These are phyloP conservation scores for Alternaria incomplexa DNA, from an alignment of 2,329 filamentous ascomycete genomes.

Conservation along the genomic window DNA sequence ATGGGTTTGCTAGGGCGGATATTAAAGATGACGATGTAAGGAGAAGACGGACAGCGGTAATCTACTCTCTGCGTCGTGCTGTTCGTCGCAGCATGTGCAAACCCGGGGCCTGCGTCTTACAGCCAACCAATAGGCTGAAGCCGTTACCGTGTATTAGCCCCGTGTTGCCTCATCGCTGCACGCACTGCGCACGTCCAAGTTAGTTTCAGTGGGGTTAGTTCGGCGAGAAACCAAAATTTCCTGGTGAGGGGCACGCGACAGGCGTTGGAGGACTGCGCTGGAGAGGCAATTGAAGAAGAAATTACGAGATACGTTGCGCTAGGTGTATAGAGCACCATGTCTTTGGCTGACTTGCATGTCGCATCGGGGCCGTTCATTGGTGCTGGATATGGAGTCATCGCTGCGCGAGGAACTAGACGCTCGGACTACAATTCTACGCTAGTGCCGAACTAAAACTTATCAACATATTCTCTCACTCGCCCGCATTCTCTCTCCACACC, in stretches of 20 bases:
- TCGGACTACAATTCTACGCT: slow-evolving; percentile 26
- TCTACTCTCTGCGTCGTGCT: slow-evolving; percentile 32
- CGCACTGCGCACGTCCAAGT: slow-evolving; percentile 28
- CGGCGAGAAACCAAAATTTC: slow-evolving; percentile 23
- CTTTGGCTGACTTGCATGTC: slow-evolving; percentile 12
- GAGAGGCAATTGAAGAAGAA: not conserved
- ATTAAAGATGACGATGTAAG: slow-evolving; percentile 29
- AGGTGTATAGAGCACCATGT: not conserved
- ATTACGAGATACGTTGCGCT: slow-evolving; percentile 3
- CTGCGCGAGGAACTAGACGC: slow-evolving; percentile 19
- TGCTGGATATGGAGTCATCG: slow-evolving; percentile 30
- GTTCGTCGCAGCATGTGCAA: slow-evolving; percentile 31
- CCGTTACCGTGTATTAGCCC: slow-evolving; percentile 28
- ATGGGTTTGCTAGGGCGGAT: slow-evolving; percentile 13
- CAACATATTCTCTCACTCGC: slow-evolving; percentile 30
- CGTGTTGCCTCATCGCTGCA: slow-evolving; percentile 39
- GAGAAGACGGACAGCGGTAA: slow-evolving; percentile 16
- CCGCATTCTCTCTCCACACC: slow-evolving; percentile 40
- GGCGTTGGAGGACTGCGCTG: slow-evolving; percentile 3
- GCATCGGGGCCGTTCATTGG: slow-evolving; percentile 16
- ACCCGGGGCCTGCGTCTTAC: slow-evolving; percentile 31
- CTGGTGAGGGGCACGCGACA: slow-evolving; percentile 34
- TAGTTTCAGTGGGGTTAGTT: slow-evolving; percentile 43
- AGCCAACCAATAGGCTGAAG: slow-evolving; percentile 33
- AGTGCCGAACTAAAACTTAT: slow-evolving; percentile 31